Evolutionary conservation across 169 alveolate species (phyloP).

Genomic region (Plasmodium billcollinsi): DNA sequence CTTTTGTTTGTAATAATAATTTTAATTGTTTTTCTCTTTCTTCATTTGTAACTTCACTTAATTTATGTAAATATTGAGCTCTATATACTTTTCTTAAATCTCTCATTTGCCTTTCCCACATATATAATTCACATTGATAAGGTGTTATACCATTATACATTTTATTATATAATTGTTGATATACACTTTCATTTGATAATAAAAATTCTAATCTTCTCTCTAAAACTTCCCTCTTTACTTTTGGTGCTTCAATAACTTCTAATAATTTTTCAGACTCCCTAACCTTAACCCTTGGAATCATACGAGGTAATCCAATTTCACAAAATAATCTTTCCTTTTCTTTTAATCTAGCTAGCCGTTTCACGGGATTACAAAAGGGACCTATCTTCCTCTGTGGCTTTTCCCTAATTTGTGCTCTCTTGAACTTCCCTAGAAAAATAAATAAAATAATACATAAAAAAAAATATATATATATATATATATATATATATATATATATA

Average conservation of each 20-base stretch:
- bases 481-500: not conserved
- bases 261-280: constrained; percentile 70
- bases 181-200: constrained; percentile 83
- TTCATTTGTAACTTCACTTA: constrained; percentile 86
- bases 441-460: not conserved
- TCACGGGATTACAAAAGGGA: constrained; percentile 87
- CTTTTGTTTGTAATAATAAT: constrained; percentile 75
- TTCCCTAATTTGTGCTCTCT: constrained; percentile 89
- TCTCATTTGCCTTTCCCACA: constrained; percentile 91
- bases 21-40: constrained; percentile 83
- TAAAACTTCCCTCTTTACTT: constrained; percentile 83
- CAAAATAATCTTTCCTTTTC: constrained; percentile 87
- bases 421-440: constrained; percentile 70
- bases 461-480: not conserved
- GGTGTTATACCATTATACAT: constrained; percentile 89
- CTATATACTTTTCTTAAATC: constrained; percentile 87
- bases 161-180: constrained; percentile 86
- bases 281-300: constrained; percentile 83
- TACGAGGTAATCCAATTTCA: constrained; percentile 85
- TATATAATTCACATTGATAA: constrained; percentile 87
- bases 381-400: constrained; percentile 88
- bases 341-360: constrained; percentile 83
- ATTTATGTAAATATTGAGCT: constrained; percentile 88
- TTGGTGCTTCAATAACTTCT: constrained; percentile 84
- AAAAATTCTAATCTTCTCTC: constrained; percentile 86